Evolutionary conservation across 495 filamentous ascomycete species (phyloP), one percentile per base, ranked within the genome.

Genomic region (Glutinoglossum americanum): DNA sequence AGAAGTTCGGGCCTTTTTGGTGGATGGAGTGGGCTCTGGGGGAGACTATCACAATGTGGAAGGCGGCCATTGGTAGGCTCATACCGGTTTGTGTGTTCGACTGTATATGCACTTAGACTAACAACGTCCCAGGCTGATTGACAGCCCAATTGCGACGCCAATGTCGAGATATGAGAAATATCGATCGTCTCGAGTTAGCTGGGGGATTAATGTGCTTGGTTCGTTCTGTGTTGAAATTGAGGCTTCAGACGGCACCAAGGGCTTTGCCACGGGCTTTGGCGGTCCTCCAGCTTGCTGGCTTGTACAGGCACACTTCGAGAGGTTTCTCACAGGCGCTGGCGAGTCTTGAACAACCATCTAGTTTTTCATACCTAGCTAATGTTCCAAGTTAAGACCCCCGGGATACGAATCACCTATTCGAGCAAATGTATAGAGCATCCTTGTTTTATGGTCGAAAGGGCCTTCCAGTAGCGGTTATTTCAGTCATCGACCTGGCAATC

Each of bases 401-500:
- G 51, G 83, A 94, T 64, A 88, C 84, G 55, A 94, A 90, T 66
- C 76, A 83, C 60, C 73, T 94, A 4, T 94, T 92, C 67, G 89
- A 95, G 69, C 86, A 92, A 68, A 94, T 95, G 89, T 95, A 94
- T 72, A 82, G 87, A 33, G 87, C 77, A 11, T 89, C 86, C 39
- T 90, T 93, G 83, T 95, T 93, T 75, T 94, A 95, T 65, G 89
- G 89, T 51, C 80, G 89, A 59, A 95, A 94, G 69, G 89, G 89
- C 21, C 76, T 95, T 26, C 82, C 89, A 1, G 79, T 89, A 13
- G 89, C 89, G 35, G 84, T 89, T 64, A 95, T 95, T 66, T 92
- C 86, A 0, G 89, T 93, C 60, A 89, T 95, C 63, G 89, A 95
- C 62, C 72, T 95, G 53, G 89, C 89, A 1, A 72, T 94, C 30